Base-by-base conservation (phyloP, 1,284 basidiomycete genomes). In the Ceratobasidium sp. region DNA sequence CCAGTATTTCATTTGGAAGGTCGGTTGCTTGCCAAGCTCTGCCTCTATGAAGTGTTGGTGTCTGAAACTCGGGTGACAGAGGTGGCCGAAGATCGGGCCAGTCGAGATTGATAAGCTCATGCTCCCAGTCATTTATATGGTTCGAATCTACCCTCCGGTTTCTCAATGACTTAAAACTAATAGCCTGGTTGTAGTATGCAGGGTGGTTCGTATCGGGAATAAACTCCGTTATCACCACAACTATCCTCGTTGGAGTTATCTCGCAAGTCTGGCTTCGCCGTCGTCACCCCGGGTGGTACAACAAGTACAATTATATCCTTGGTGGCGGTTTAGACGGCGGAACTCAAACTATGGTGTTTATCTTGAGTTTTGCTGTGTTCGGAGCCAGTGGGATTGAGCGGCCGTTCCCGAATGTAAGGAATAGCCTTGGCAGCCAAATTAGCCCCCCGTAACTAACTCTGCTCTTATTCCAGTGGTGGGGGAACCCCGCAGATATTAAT, bases 281-380 rank as follows among this genome's bases (percentile, higher is more conserved):
- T 62, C 88, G 89, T 77, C 88, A 90, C 79, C 90, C 90, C 2
- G 83, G 86, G 33, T 89, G 87, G 86, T 89, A 89, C 86, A 85
- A 87, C 81, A 89, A 90, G 82, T 92, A 92, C 84, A 93, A 92
- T 83, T 93, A 91, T 81, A 87, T 93, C 75, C 84, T 92, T 0
- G 90, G 90, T 10, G 91, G 90, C 38, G 91, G 90, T 2, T 83
- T 92, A 50, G 92, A 93, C 81, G 92, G 91, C 48, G 92, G 91
- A 18, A 89, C 90, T 7, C 90, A 92, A 81, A 86, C 90, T 62
- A 90, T 92, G 87, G 87, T 90, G 41, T 92, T 93, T 81, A 86
- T 93, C 41, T 85, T 92, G 8, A 90, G 89, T 5, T 92, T 92
- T 82, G 90, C 91, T 10, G 90, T 92, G 44, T 92, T 91, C 81